Conservation (phyloP, 495 filamentous ascomycete genomes). For the Aspergillus sclerotioniger region DNA sequence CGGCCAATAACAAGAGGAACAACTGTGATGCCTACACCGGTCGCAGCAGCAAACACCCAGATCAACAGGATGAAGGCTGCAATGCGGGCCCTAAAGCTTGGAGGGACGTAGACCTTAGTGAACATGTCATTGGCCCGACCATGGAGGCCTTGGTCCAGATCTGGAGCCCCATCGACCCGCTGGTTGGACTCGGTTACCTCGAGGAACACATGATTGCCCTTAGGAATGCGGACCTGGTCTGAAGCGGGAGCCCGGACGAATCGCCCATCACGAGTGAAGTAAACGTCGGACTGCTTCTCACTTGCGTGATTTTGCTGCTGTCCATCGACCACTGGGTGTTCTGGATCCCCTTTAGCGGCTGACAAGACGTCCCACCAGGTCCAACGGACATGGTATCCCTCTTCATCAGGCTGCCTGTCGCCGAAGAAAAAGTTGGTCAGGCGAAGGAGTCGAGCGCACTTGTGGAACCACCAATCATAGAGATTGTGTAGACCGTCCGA, state of each 20-base stretch:
- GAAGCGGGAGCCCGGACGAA: slow-evolving; percentile 89
- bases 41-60: slow-evolving; percentile 92
- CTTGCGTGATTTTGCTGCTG: slow-evolving; percentile 32
- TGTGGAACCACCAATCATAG: slow-evolving; percentile 96
- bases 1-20: slow-evolving; percentile 86
- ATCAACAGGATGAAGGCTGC: slow-evolving; percentile 83
- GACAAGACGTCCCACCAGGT: slow-evolving; percentile 53
- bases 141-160: slow-evolving; percentile 62
- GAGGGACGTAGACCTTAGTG: slow-evolving; percentile 84
- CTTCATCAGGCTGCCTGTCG: slow-evolving; percentile 75
- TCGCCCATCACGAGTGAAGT: slow-evolving; percentile 70
- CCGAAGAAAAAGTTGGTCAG: slow-evolving; percentile 92
- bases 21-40: slow-evolving; percentile 84
- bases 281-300: slow-evolving; percentile 37
- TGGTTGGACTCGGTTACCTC: slow-evolving; percentile 71
- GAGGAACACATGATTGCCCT: slow-evolving; percentile 75
- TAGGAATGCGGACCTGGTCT: slow-evolving; percentile 90
- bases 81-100: slow-evolving; percentile 75
- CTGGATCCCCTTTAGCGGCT: slow-evolving; percentile 47
- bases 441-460: slow-evolving; percentile 75
- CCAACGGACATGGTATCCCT: slow-evolving; percentile 60
- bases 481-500: slow-evolving; percentile 76
- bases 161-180: slow-evolving; percentile 58
- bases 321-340: slow-evolving; percentile 45
- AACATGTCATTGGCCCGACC: slow-evolving; percentile 64